A percentile compares a stretch with the other conserved stretches of the same genome.
Conservation (phyloP, 2,329 filamentous ascomycete species). For the Ophiostoma populinum region DNA sequence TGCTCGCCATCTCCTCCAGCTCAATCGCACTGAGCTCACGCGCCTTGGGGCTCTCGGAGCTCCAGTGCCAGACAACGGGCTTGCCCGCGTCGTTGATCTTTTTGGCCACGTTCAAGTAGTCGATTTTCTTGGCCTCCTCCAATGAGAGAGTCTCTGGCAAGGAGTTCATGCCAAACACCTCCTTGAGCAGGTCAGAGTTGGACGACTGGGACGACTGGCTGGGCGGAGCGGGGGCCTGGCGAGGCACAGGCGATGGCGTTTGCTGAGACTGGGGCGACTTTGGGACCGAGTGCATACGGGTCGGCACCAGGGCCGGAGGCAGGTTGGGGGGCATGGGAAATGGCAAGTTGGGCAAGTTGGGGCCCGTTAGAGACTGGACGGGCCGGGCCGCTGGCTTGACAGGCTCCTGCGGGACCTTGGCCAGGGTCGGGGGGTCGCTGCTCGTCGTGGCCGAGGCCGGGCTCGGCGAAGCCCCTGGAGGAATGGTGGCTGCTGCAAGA, state of each 20-base stretch:
- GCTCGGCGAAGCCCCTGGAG: no score
- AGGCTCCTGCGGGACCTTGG: no score
- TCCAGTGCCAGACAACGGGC: conserved; percentile 6
- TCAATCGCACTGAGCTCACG: conserved; percentile 1
- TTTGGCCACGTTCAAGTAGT: conserved; percentile 3
- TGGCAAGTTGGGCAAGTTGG: background rate
- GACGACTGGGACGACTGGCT: background rate
- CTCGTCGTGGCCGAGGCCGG: no score
- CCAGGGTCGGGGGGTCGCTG: no score
- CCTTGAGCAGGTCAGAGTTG: background rate
- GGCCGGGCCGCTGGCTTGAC: background rate
- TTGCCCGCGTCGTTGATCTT: conserved; percentile 5
- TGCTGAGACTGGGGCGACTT: background rate
- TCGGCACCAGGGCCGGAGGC: background rate
- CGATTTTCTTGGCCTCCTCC: no score
- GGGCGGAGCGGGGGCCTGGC: background rate
- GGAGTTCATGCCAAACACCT: no score
- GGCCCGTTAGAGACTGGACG: background rate
- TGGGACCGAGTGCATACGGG: background rate
- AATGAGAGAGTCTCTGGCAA: no score
- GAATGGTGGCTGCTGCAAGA: no score
- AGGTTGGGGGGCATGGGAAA: conserved; percentile 1
- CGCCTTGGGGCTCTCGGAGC: conserved; percentile 1
- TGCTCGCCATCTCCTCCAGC: background rate
- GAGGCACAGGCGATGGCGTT: background rate